A percentile compares a stretch with the other conserved stretches of the same genome.
These are phyloP conservation scores for Eucalyptus fibrosa DNA, from an alignment of 345 rosid genomes.

Conservation along the genomic window DNA sequence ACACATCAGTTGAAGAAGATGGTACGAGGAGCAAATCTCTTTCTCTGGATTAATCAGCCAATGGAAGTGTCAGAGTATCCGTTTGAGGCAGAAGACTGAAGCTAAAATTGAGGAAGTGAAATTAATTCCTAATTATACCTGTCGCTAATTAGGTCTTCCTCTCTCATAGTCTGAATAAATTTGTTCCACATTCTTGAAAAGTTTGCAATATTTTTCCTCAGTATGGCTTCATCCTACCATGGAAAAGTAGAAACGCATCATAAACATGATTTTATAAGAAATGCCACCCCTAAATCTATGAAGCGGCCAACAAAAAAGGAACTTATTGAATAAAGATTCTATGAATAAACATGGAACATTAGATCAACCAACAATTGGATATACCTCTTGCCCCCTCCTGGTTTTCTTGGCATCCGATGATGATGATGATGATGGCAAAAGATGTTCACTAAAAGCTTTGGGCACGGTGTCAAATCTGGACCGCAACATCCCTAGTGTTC, in stretches of 20 bases:
- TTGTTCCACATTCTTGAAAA: slow-evolving; percentile 90
- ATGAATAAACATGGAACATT: not conserved
- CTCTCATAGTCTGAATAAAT: slow-evolving; percentile 76
- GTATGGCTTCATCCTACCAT: slow-evolving; percentile 44
- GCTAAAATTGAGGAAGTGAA: not conserved
- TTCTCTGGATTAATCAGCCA: slow-evolving; percentile 39
- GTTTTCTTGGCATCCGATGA: slow-evolving; percentile 8
- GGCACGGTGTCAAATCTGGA: slow-evolving; percentile 82
- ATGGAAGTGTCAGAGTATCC: not conserved
- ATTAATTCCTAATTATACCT: slow-evolving; percentile 23
- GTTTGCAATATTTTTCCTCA: slow-evolving; percentile 41
- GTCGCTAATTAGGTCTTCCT: slow-evolving; percentile 76
- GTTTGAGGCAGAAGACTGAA: not conserved
- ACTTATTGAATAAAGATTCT: no score
- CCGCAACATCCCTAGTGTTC: slow-evolving; percentile 94
- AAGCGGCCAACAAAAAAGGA: no score
- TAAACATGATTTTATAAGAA: not conserved
- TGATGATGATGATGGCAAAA: slow-evolving; percentile 45
- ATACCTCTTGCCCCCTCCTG: slow-evolving; percentile 21
- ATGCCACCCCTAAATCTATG: not conserved
- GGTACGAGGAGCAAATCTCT: slow-evolving; percentile 88
- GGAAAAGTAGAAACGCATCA: not conserved
- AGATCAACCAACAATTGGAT: not conserved
- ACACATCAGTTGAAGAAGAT: slow-evolving; percentile 46
- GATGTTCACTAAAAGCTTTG: slow-evolving; percentile 41